A percentile compares a stretch with the other conserved stretches of the same genome.
phyloP scores from a whole-genome alignment of 108 stramenopile species.

The Licmophora abbreviata region DNA sequence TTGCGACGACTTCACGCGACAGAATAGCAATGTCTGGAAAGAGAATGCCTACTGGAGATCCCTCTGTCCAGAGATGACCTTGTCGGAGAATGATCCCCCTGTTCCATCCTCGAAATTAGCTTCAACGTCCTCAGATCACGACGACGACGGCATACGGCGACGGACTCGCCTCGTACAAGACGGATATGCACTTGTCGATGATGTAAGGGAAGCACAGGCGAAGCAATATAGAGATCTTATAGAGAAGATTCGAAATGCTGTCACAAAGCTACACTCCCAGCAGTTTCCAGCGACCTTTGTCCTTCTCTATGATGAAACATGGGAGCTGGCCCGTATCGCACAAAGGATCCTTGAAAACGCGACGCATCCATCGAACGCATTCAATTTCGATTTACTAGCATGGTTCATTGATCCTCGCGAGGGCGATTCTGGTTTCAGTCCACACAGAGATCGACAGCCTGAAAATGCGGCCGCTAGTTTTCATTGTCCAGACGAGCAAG shows the following conservation, averaged over 20 bases:
- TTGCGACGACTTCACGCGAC: background rate
- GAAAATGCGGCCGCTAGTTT: constrained; percentile 16
- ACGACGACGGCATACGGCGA: background rate
- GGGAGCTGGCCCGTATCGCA: constrained; percentile 43
- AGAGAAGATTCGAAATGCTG: constrained; percentile 13
- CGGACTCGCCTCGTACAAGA: constrained; percentile 11
- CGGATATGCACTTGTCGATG: constrained; percentile 39
- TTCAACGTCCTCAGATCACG: background rate
- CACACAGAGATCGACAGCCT: constrained; percentile 17
- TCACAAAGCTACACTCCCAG: constrained; percentile 15
- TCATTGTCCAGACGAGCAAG: constrained; percentile 27
- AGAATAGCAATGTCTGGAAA: background rate
- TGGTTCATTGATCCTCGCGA: constrained; percentile 56
- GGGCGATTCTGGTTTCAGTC: constrained; percentile 40
- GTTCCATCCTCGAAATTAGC: too few species aligned
- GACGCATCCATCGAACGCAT: constrained; percentile 22
- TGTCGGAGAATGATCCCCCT: constrained; percentile 5
- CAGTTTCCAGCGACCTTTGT: constrained; percentile 50
- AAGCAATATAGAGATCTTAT: constrained; percentile 1
- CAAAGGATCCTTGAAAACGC: constrained; percentile 10
- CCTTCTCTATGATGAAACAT: constrained; percentile 58
- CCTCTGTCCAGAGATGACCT: constrained; percentile 12
- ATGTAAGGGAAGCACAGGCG: constrained; percentile 7
- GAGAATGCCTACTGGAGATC: constrained; percentile 6
- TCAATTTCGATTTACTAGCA: constrained; percentile 67